phyloP scores from a whole-genome alignment of 2,329 filamentous ascomycete genomes.

The Penicillium expansum region DNA sequence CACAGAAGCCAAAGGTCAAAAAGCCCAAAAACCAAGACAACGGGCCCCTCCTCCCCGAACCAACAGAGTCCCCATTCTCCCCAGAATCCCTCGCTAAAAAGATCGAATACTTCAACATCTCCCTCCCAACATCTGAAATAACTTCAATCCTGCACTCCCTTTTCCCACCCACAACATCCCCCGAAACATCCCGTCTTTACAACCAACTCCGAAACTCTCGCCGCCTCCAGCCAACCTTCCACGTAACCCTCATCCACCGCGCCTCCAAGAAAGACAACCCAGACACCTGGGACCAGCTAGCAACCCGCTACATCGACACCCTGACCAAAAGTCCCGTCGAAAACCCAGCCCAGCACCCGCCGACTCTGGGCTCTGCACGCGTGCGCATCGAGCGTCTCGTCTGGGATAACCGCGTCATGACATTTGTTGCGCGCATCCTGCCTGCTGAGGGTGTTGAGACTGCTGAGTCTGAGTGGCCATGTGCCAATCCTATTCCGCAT shows the following conservation, averaged over 20 bases:
- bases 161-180: slow-evolving; percentile 57
- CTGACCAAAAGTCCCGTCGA: slow-evolving; percentile 29
- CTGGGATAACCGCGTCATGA: slow-evolving; percentile 85
- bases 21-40: slow-evolving; percentile 25
- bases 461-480: slow-evolving; percentile 59
- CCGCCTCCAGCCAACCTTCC: slow-evolving; percentile 80
- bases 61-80: slow-evolving; percentile 14
- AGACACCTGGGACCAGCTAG: slow-evolving; percentile 74
- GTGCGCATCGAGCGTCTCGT: slow-evolving; percentile 67
- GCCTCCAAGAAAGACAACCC: slow-evolving; percentile 59
- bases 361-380: slow-evolving; percentile 35
- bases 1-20: slow-evolving; percentile 42
- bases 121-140: slow-evolving; percentile 53
- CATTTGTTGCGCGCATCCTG: slow-evolving; percentile 73
- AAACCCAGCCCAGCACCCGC: slow-evolving; percentile 27
- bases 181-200: slow-evolving; percentile 66
- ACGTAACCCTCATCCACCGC: slow-evolving; percentile 90
- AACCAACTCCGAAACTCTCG: slow-evolving; percentile 68
- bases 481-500: slow-evolving; percentile 75
- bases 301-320: slow-evolving; percentile 52
- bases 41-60: slow-evolving; percentile 4
- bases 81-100: slow-evolving; percentile 48
- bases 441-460: slow-evolving; percentile 24
- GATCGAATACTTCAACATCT: slow-evolving; percentile 66
- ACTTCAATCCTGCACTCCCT: slow-evolving; percentile 63